phyloP scores from a whole-genome alignment of 2,329 filamentous ascomycete species.

The Ophiocordyceps polyrhachis-furcata region DNA sequence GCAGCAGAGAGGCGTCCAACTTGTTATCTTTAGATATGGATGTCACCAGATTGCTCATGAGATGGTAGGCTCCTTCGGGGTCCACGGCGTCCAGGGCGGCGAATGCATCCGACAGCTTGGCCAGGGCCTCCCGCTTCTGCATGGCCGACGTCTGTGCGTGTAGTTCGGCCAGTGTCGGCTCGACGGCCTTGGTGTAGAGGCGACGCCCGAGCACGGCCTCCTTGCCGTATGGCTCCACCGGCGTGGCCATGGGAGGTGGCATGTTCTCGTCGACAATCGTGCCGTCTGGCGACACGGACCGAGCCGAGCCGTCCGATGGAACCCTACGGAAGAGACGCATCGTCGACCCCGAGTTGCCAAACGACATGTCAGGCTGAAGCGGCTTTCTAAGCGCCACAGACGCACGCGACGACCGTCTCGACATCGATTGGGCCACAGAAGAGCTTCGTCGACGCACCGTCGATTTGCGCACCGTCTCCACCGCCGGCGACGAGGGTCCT shows the following conservation, averaged over 20 bases:
- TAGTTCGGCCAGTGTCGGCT: constrained; percentile 67
- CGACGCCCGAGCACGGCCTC: constrained; percentile 69
- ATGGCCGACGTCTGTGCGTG: constrained; percentile 55
- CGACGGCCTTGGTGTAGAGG: constrained; percentile 63
- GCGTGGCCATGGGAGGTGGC: constrained; percentile 25
- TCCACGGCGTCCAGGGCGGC: constrained; percentile 69
- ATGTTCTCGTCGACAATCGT: constrained; percentile 44
- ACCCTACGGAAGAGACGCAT: constrained; percentile 83
- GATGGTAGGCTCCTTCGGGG: constrained; percentile 73
- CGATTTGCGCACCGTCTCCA: constrained; percentile 38
- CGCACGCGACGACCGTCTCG: constrained; percentile 20
- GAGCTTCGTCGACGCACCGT: constrained; percentile 30
- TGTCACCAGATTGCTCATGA: constrained; percentile 63
- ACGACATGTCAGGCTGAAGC: constrained; percentile 75
- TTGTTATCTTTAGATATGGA: constrained; percentile 52
- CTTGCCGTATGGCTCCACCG: constrained; percentile 47
- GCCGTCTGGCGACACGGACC: constrained; percentile 19
- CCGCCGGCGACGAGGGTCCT: constrained; percentile 33
- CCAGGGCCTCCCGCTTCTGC: constrained; percentile 65
- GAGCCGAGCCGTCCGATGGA: constrained; percentile 43
- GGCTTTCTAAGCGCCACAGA: constrained; percentile 47
- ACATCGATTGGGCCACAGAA: constrained; percentile 19
- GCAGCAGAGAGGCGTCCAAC: constrained; percentile 32
- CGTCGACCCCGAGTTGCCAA: constrained; percentile 83
- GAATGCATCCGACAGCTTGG: constrained; percentile 70